Percentiles rank a stretch among this genome's conserved stretches.
These are phyloP conservation scores for Phaeoacremonium minimum DNA, from an alignment of 2,329 filamentous ascomycete genomes.

Conservation along the genomic window DNA sequence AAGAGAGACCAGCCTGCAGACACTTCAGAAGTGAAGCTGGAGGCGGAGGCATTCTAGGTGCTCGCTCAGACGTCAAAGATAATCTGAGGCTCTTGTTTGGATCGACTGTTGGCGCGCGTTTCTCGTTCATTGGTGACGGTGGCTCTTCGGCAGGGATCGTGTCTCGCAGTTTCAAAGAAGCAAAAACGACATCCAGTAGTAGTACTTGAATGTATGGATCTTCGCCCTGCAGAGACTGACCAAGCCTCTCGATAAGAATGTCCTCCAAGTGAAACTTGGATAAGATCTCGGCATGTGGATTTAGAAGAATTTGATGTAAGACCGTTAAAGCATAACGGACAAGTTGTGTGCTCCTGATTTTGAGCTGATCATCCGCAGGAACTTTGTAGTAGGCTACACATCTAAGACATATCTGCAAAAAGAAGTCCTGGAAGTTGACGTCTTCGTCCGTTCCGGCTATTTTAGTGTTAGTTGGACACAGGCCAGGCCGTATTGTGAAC, in stretches of 20 bases:
- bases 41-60: conserved; percentile 41
- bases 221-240: conserved; percentile 52
- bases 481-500: conserved; percentile 19
- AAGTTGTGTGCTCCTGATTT: conserved; percentile 57
- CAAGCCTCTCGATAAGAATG: conserved; percentile 64
- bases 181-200: conserved; percentile 73
- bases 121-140: conserved; percentile 41
- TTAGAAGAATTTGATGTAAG: conserved; percentile 65
- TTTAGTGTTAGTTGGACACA: conserved; percentile 15
- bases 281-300: conserved; percentile 55
- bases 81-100: conserved; percentile 31
- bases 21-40: conserved; percentile 75
- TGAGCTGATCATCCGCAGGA: conserved; percentile 26
- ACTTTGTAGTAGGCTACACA: conserved; percentile 48
- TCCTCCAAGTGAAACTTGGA: conserved; percentile 65
- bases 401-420: conserved; percentile 61
- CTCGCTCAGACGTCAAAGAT: conserved; percentile 28
- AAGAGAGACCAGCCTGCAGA: conserved; percentile 75
- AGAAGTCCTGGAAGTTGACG: conserved; percentile 62
- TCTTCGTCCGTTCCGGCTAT: conserved; percentile 50
- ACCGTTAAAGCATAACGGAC: conserved; percentile 68
- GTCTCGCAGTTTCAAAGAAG: conserved; percentile 64
- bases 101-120: conserved; percentile 36
- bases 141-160: conserved; percentile 31
- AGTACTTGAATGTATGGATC: conserved; percentile 73